Base-by-base conservation (phyloP, 345 rosid genomes). In the Pseudoturritis turrita region DNA sequence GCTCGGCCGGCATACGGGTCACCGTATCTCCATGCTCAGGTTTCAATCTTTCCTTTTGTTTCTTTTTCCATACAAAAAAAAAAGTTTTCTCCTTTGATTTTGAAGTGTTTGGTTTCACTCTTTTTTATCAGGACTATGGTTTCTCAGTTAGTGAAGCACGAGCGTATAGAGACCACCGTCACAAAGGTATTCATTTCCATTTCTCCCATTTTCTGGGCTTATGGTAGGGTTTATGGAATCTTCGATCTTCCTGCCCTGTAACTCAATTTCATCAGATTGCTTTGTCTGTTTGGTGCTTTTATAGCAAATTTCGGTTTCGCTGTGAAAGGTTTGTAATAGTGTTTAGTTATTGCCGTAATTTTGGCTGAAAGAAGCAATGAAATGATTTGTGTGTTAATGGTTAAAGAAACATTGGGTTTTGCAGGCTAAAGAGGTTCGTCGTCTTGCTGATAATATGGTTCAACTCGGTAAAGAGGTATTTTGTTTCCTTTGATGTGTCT, bases 11-110 rank as follows among this genome's bases (percentile, higher is more conserved):
- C 95, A 84, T 8, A 72, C 90, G 0, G 89, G 84, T 51, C 96
- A 94, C 77, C 86, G 98, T 63, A 89, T 91, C 89, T 70, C 92
- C 50, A 87, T 94, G 97, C 89, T 94, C 77, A 89, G 97, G 97
- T 90, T 62, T 41, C 46, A 11, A 10, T 40, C 35, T 26, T 17
- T 36, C 21, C 6, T 36, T 15, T n/a, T 49, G 25, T n/a, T 46
- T 8, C n/a, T 37, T 23, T 21, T 37, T 40, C 43, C 5, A 11
- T 23, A 3, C 7, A 1, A 8, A 2, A 9, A 8, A 2, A 9
- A 55, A 65, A 23, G 18, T 26, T 33, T 22, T 17, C 45, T 14
- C 51, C 25, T 46, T 39, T 53, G 50, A 4, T 14, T 56, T 50
- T 18, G 29, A 54, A 53, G 2, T 70, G 47, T 33, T 47, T 29